Percentiles rank a stretch among this genome's conserved stretches.
These are phyloP conservation scores for Evansstolkia leycettana DNA, from an alignment of 495 filamentous ascomycete species.

Conservation along the genomic window DNA sequence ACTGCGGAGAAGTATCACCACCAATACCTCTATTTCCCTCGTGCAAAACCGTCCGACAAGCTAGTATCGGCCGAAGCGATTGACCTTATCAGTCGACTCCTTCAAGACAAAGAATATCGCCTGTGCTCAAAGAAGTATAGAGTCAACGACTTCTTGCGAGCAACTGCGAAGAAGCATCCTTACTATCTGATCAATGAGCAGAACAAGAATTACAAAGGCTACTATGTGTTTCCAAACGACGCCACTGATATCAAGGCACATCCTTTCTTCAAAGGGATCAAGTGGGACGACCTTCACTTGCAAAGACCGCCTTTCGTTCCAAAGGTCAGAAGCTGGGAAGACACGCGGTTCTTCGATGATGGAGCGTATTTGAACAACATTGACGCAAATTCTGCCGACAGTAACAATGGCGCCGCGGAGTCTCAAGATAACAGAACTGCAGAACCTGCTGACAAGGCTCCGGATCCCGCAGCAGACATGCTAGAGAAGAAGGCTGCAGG, in stretches of 20 bases:
- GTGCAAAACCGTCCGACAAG: conserved; percentile 33
- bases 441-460: no score
- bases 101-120: conserved; percentile 64
- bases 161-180: conserved; percentile 17
- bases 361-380: conserved; percentile 51
- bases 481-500: conserved; percentile 1
- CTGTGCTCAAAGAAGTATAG: conserved; percentile 63
- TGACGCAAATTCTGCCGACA: conserved; percentile 14
- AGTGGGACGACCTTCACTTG: conserved; percentile 57
- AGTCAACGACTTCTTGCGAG: conserved; percentile 42
- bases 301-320: conserved; percentile 68
- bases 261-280: conserved; percentile 56
- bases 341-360: conserved; percentile 85
- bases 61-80: conserved; percentile 50
- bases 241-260: conserved; percentile 69
- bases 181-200: conserved; percentile 22
- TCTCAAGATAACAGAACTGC: conserved; percentile 1
- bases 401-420: conserved; percentile 5
- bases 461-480: no score
- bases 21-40: conserved; percentile 48
- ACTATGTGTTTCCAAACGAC: conserved; percentile 67
- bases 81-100: conserved; percentile 62
- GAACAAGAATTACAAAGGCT: conserved; percentile 24
- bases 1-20: conserved; percentile 32
- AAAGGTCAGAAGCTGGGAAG: conserved; percentile 52